Evolutionary conservation across 768 basidiomycete genomes (phyloP).

Genomic region (Crepidotus variabilis): DNA sequence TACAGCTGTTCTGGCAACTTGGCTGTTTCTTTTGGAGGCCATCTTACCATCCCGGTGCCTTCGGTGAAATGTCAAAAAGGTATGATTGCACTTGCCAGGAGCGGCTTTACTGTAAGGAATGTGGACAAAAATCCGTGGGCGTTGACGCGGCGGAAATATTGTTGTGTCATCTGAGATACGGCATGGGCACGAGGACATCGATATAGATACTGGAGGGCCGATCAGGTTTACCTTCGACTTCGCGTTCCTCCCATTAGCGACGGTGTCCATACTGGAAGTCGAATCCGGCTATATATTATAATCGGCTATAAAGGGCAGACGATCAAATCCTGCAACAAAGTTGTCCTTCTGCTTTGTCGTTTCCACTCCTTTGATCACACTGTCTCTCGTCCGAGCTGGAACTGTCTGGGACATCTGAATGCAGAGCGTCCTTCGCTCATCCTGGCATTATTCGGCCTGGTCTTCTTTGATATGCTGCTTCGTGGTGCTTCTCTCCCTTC

Average conservation of each 20-base stretch:
- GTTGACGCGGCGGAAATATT: neutral
- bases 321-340: neutral
- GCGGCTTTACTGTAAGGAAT: neutral
- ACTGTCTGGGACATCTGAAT: slow-evolving; percentile 2
- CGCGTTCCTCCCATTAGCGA: neutral
- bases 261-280: neutral
- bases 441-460: neutral
- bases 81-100: neutral
- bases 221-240: neutral
- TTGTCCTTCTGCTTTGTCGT: neutral
- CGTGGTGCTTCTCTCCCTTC: slow-evolving; percentile 6
- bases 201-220: neutral
- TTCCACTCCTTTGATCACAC: neutral
- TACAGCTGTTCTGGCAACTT: neutral
- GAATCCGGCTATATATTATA: neutral
- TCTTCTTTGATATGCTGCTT: neutral
- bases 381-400: neutral
- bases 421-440: slow-evolving; percentile 1
- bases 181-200: neutral
- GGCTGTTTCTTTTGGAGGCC: no score
- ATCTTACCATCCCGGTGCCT: neutral
- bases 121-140: neutral
- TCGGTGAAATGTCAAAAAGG: neutral
- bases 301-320: neutral
- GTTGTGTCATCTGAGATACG: neutral